A percentile compares a stretch with the other conserved stretches of the same genome.
These are phyloP conservation scores for Dryadomyces sulphureus DNA, from an alignment of 2,329 filamentous ascomycete genomes.

Conservation along the genomic window DNA sequence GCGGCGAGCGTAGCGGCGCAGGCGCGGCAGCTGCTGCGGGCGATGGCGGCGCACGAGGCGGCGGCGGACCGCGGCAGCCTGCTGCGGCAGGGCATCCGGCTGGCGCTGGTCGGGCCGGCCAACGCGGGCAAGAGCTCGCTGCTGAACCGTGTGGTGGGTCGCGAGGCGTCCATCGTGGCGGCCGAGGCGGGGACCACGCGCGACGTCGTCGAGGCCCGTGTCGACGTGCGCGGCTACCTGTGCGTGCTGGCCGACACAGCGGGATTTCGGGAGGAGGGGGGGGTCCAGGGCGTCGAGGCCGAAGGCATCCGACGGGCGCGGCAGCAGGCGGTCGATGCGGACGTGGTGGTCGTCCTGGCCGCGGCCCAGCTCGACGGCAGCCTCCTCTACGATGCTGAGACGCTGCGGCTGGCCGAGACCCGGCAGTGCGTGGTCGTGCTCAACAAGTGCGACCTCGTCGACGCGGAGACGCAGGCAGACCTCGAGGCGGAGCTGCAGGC, in stretches of 20 bases:
- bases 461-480: constrained; percentile 19
- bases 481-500: constrained; percentile 20
- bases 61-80: constrained; percentile 76
- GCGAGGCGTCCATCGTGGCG: constrained; percentile 91
- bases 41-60: constrained; percentile 54
- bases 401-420: constrained; percentile 36
- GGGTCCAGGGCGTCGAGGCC: constrained; percentile 35
- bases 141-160: constrained; percentile 76
- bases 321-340: constrained; percentile 65
- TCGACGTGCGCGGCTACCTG: constrained; percentile 80
- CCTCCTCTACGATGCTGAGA: constrained; percentile 40
- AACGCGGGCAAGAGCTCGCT: constrained; percentile 93
- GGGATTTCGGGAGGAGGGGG: constrained; percentile 44
- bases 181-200: constrained; percentile 84
- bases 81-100: constrained; percentile 67
- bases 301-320: constrained; percentile 85
- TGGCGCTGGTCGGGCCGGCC: constrained; percentile 78
- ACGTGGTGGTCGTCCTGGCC: constrained; percentile 66
- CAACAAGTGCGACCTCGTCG: constrained; percentile 45
- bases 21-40: constrained; percentile 42
- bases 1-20: constrained; percentile 53
- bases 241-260: constrained; percentile 95
- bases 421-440: constrained; percentile 38
- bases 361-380: neutral
- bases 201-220: constrained; percentile 80